Evolutionary conservation across 192 early-diverging fungal genomes (phyloP).

Genomic region (Ambispora gerdemannii): DNA sequence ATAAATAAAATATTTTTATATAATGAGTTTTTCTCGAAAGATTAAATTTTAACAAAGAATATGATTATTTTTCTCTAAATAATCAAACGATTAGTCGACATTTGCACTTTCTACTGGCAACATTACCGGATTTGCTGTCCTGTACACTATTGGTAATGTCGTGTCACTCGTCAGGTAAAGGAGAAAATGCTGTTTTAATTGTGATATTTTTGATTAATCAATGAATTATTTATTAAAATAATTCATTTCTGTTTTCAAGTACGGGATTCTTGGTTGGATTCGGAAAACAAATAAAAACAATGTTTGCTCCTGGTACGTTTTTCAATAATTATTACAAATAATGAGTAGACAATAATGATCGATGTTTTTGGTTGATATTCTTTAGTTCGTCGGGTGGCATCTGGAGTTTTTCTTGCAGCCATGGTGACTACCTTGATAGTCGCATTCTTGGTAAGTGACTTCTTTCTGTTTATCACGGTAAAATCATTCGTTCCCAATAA

Average conservation of each 20-base stretch:
- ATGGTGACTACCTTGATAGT: slow-evolving; percentile 72
- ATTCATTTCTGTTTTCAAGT: slow-evolving; percentile 38
- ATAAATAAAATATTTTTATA: background rate
- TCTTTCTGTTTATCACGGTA: background rate
- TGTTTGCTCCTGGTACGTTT: slow-evolving; percentile 59
- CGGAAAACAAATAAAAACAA: slow-evolving; percentile 81
- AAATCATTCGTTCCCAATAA: slow-evolving; percentile 3
- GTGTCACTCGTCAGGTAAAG: slow-evolving; percentile 68
- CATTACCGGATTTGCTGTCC: slow-evolving; percentile 76
- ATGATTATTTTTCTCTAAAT: background rate
- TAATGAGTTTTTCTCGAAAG: background rate
- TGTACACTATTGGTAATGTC: slow-evolving; percentile 90
- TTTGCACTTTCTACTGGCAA: slow-evolving; percentile 53
- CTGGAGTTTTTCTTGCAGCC: slow-evolving; percentile 63
- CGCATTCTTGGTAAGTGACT: slow-evolving; percentile 62
- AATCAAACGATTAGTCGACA: slow-evolving; percentile 56
- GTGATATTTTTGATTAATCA: background rate
- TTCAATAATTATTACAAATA: background rate
- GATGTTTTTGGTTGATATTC: slow-evolving; percentile 46
- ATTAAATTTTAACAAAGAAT: background rate
- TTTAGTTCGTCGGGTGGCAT: slow-evolving; percentile 68
- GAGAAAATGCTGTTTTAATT: background rate
- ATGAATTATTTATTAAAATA: background rate
- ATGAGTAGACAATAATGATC: slow-evolving; percentile 26
- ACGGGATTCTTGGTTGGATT: slow-evolving; percentile 91